Base-by-base conservation (phyloP, 2,329 filamentous ascomycete genomes). In the Karstenula rhodostoma region DNA sequence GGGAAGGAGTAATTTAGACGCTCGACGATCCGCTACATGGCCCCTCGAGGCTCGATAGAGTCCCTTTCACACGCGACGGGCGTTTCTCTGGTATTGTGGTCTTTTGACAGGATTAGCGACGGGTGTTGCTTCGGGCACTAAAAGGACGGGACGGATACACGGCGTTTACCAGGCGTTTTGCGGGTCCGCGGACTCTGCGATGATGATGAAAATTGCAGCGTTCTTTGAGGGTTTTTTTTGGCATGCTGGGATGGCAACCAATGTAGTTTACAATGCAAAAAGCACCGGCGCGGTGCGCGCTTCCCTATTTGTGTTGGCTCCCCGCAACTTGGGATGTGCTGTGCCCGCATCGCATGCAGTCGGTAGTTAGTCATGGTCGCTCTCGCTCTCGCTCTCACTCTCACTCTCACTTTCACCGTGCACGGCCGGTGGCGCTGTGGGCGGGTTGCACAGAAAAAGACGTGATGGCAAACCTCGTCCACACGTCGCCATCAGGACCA, bases 211-310 rank as follows among this genome's bases (percentile, higher is more conserved):
- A 69, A 70, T 72, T 72, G 67, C 59, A 74, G 69, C 68, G 69
- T 67, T 72, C 54, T 49, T 49, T 65, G 23, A 43, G 7, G 37
- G n/a, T n/a, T n/a, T n/a, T n/a, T 60, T 66, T 63, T 42, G 64
- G 61, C 60, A 61, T 64, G 53, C 52, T 57, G 59, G 62, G 57
- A 66, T 70, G 58, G 56, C 63, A 53, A 65, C 67, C 70, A 64
- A 64, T 75, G 72, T 77, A 76, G 71, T 76, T 65, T 76, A 75
- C n/a, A n/a, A n/a, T 69, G 68, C 71, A 76, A 74, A 76, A 69
- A 66, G 69, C 66, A 68, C 58, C 67, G 64, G 64, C 65, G 57
- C 35, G 32, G 42, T 27, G 53, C 48, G 43, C 53, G 42, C 43
- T 48, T 49, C 29, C 53, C 19, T 37, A 49, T 56, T 27, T 33